phyloP scores from a whole-genome alignment of 495 filamentous ascomycete genomes.

The Cryomyces antarcticus region DNA sequence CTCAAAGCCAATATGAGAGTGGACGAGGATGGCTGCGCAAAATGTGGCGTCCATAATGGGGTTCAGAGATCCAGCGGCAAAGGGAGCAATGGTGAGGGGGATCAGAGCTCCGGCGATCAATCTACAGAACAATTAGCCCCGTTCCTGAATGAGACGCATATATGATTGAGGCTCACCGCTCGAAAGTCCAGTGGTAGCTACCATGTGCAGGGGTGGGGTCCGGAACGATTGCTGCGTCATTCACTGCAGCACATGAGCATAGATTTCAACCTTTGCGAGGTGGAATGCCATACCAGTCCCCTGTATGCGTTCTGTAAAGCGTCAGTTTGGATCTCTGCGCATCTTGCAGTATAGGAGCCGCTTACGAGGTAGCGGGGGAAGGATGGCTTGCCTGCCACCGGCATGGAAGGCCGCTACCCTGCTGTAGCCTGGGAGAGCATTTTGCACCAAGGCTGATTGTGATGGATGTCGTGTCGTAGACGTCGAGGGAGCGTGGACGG shows the following conservation, averaged over 20 bases:
- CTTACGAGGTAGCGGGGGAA: constrained; percentile 27
- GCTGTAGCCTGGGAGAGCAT: constrained; percentile 6
- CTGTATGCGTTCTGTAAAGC: constrained; percentile 6
- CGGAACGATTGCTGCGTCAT: constrained; percentile 70
- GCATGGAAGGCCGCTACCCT: constrained; percentile 24
- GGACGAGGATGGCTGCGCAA: constrained; percentile 64
- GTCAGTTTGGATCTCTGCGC: too few species aligned
- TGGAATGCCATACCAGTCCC: constrained; percentile 6
- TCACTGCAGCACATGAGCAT: constrained; percentile 30
- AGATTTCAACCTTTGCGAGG: not conserved
- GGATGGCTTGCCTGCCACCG: constrained; percentile 16
- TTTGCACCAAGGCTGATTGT: constrained; percentile 7
- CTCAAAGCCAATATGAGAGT: constrained; percentile 91
- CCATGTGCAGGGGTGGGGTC: constrained; percentile 53
- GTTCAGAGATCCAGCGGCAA: constrained; percentile 78
- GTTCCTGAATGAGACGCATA: not conserved
- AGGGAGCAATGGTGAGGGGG: constrained; percentile 75
- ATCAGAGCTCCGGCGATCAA: constrained; percentile 57
- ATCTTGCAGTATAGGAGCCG: not conserved
- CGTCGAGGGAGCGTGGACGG: constrained; percentile 6
- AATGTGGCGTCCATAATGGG: constrained; percentile 72
- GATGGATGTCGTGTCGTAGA: constrained; percentile 8
- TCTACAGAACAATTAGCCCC: constrained; percentile 16
- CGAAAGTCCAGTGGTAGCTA: constrained; percentile 96
- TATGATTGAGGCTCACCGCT: constrained; percentile 37